Evolutionary conservation across 768 basidiomycete genomes (phyloP).

Genomic region (Trametes maxima): DNA sequence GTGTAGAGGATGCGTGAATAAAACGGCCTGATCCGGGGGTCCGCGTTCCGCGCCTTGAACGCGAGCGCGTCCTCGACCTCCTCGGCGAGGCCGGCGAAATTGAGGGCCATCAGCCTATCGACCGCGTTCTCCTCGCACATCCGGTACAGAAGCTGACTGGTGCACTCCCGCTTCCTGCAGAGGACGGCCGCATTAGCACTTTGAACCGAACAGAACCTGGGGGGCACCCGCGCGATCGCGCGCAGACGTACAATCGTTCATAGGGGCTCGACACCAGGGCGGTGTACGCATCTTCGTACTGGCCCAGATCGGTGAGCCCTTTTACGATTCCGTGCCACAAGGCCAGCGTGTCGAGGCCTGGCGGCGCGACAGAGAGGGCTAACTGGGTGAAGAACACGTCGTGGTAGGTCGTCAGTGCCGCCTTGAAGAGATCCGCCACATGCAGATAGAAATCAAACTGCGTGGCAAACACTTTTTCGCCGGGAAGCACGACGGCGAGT

Average conservation of each 20-base stretch:
- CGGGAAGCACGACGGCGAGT: slow-evolving; percentile 62
- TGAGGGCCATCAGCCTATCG: slow-evolving; percentile 74
- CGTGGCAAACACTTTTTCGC: slow-evolving; percentile 55
- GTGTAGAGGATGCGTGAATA: slow-evolving; percentile 94
- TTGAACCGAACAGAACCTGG: slow-evolving; percentile 1
- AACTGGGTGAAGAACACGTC: slow-evolving; percentile 78
- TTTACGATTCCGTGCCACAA: slow-evolving; percentile 82
- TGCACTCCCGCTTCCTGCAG: slow-evolving; percentile 76
- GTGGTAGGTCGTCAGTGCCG: slow-evolving; percentile 51
- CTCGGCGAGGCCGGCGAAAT: slow-evolving; percentile 81
- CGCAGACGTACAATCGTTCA: slow-evolving; percentile 69
- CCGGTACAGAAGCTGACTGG: slow-evolving; percentile 79
- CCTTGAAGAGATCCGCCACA: slow-evolving; percentile 72
- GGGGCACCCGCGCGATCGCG: not conserved
- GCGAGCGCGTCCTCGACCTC: slow-evolving; percentile 88
- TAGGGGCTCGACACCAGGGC: slow-evolving; percentile 74
- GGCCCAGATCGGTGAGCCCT: slow-evolving; percentile 69
- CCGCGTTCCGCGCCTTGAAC: slow-evolving; percentile 92
- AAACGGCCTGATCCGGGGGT: slow-evolving; percentile 81
- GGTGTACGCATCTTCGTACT: slow-evolving; percentile 89
- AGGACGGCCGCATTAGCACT: not conserved
- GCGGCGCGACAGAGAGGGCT: slow-evolving; percentile 71
- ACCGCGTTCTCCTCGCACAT: slow-evolving; percentile 93
- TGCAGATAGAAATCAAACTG: slow-evolving; percentile 79
- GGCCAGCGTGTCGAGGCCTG: slow-evolving; percentile 56